These are phyloP conservation scores for Colletotrichum sp. DNA, from an alignment of 2,329 filamentous ascomycete genomes.

Conservation along the genomic window DNA sequence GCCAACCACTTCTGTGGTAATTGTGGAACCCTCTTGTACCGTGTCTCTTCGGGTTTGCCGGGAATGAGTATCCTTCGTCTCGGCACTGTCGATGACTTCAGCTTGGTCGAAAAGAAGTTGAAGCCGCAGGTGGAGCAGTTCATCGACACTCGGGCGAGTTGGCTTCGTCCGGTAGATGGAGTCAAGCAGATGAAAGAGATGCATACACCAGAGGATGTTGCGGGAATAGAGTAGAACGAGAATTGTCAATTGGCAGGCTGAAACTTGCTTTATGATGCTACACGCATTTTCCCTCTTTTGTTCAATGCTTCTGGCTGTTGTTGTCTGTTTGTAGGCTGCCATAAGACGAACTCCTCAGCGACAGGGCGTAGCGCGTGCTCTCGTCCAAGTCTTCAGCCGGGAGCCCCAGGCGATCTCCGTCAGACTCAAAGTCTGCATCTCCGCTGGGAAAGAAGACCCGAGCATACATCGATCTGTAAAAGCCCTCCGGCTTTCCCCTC, in stretches of 20 bases:
- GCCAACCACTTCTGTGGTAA: constrained; percentile 65
- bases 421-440: constrained; percentile 22
- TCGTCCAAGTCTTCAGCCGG: constrained; percentile 64
- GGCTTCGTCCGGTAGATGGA: constrained; percentile 46
- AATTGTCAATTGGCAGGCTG: neutral
- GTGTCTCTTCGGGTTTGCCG: constrained; percentile 48
- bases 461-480: constrained; percentile 33
- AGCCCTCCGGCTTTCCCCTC: constrained; percentile 43
- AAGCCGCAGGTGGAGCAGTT: constrained; percentile 59
- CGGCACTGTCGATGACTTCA: constrained; percentile 68
- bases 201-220: neutral
- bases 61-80: constrained; percentile 55
- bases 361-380: constrained; percentile 37
- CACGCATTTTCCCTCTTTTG: neutral
- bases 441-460: neutral
- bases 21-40: constrained; percentile 67
- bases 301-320: neutral
- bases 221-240: neutral
- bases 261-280: neutral
- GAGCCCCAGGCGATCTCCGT: constrained; percentile 59
- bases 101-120: constrained; percentile 60
- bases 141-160: constrained; percentile 53
- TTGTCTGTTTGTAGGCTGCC: neutral
- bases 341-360: neutral
- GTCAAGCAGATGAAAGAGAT: constrained; percentile 26